Percentiles rank a stretch among this genome's conserved stretches.
Conservation (phyloP, 2,329 filamentous ascomycete species). For the Aspergillus tanneri region DNA sequence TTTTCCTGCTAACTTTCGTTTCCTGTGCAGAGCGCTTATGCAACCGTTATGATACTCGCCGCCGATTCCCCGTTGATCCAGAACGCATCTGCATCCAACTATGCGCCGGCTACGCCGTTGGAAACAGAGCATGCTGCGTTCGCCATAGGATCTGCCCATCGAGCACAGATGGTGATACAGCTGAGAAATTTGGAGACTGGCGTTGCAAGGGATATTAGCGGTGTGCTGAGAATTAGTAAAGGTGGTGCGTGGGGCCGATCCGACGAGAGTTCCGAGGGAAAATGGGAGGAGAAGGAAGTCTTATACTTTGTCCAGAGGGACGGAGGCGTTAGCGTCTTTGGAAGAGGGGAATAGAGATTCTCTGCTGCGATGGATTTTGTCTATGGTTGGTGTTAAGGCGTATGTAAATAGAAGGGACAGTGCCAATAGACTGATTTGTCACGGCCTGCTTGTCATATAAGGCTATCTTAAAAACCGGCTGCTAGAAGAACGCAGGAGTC, state of each 20-base stretch:
- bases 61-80: constrained; percentile 72
- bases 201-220: constrained; percentile 85
- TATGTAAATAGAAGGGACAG: constrained; percentile 11
- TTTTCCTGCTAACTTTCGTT: neutral
- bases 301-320: constrained; percentile 79
- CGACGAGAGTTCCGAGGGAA: constrained; percentile 26
- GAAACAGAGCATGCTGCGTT: constrained; percentile 72
- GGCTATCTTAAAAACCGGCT: neutral
- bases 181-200: constrained; percentile 80
- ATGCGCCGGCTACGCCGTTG: constrained; percentile 58
- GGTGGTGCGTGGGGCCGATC: constrained; percentile 47
- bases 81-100: constrained; percentile 35
- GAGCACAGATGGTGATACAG: constrained; percentile 68
- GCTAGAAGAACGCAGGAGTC: constrained; percentile 1
- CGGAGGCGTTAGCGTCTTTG: constrained; percentile 79
- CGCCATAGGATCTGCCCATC: constrained; percentile 69
- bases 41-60: constrained; percentile 66
- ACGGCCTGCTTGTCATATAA: neutral
- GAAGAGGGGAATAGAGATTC: constrained; percentile 64
- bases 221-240: constrained; percentile 73
- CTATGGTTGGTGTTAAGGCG: constrained; percentile 8
- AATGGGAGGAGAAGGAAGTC: constrained; percentile 63
- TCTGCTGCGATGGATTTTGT: constrained; percentile 3
- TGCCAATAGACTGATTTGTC: constrained; percentile 7
- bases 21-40: constrained; percentile 56